phyloP scores from a whole-genome alignment of 2,329 filamentous ascomycete species.

The Penicillium italicum region DNA sequence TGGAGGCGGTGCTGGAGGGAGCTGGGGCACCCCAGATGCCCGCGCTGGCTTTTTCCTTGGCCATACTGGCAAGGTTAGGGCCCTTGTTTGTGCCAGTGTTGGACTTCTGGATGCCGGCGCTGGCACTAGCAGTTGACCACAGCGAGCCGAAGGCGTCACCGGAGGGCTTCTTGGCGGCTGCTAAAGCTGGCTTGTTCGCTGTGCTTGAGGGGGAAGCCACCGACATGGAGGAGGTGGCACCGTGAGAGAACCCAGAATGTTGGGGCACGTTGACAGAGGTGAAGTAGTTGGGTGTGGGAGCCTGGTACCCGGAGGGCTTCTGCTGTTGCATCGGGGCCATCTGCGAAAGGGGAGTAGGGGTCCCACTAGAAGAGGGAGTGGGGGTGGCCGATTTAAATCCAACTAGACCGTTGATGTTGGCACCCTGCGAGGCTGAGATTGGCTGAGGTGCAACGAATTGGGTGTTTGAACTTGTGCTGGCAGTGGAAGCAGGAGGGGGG shows the following conservation, averaged over 20 bases:
- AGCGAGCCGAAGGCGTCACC: conserved; percentile 87
- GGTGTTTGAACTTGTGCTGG: conserved; percentile 51
- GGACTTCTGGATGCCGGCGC: conserved; percentile 70
- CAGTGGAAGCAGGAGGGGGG: conserved; percentile 47
- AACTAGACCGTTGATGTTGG: conserved; percentile 74
- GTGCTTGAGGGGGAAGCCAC: conserved; percentile 38
- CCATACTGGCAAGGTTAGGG: conserved; percentile 84
- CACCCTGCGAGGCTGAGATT: conserved; percentile 75
- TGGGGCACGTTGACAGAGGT: conserved; percentile 62
- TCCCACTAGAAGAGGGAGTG: conserved; percentile 53
- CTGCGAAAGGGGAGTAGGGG: conserved; percentile 53
- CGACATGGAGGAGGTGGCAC: conserved; percentile 37
- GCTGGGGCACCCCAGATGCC: conserved; percentile 84
- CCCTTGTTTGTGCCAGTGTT: conserved; percentile 59
- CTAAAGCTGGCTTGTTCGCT: conserved; percentile 48
- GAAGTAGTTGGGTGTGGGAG: conserved; percentile 88
- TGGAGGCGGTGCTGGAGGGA: conserved; percentile 51
- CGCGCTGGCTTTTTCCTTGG: conserved; percentile 95
- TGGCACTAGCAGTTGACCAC: conserved; percentile 67
- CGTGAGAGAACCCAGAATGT: conserved; percentile 32
- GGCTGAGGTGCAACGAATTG: conserved; percentile 81
- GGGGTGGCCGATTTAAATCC: conserved; percentile 79
- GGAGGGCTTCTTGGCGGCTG: conserved; percentile 44
- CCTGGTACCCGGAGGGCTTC: conserved; percentile 66
- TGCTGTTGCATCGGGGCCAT: conserved; percentile 39